phyloP scores from a whole-genome alignment of 768 basidiomycete species.

The Russula earlei region DNA sequence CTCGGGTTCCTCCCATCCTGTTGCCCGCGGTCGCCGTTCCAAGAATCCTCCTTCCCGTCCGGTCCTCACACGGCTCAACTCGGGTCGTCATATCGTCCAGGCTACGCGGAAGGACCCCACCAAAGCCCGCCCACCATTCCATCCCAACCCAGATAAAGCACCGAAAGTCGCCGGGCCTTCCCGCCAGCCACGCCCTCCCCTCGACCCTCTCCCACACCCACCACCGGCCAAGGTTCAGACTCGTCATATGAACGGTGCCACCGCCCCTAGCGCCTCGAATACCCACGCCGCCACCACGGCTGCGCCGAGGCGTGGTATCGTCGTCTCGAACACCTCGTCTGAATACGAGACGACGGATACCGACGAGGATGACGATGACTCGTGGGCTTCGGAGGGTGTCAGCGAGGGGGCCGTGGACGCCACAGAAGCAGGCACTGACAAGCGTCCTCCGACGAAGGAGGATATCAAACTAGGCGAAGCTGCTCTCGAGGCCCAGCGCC shows the following conservation, averaged over 20 bases:
- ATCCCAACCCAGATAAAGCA: constrained; percentile 1
- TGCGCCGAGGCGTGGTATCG: constrained; percentile 27
- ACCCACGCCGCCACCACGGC: background rate
- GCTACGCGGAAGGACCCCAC: constrained; percentile 3
- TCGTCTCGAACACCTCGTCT: constrained; percentile 39
- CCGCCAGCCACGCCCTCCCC: constrained; percentile 3
- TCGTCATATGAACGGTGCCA: constrained; percentile 19
- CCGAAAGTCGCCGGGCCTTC: constrained; percentile 8
- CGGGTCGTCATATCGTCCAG: constrained; percentile 10
- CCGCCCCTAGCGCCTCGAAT: background rate
- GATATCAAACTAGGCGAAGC: constrained; percentile 37
- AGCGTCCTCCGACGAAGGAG: constrained; percentile 20
- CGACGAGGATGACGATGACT: constrained; percentile 37
- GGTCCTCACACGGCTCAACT: constrained; percentile 10
- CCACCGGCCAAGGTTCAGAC: background rate
- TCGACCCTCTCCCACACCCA: constrained; percentile 9
- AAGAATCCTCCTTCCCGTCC: constrained; percentile 17
- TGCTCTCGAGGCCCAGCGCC: constrained; percentile 51
- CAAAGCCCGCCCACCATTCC: background rate
- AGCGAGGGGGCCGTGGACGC: constrained; percentile 25
- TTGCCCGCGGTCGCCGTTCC: constrained; percentile 20
- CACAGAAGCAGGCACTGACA: constrained; percentile 17
- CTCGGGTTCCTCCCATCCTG: constrained; percentile 22
- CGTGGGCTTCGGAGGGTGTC: constrained; percentile 53
- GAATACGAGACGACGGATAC: constrained; percentile 48